Conservation (phyloP, 2,329 filamentous ascomycete species). For the Fusarium incarnatum region DNA sequence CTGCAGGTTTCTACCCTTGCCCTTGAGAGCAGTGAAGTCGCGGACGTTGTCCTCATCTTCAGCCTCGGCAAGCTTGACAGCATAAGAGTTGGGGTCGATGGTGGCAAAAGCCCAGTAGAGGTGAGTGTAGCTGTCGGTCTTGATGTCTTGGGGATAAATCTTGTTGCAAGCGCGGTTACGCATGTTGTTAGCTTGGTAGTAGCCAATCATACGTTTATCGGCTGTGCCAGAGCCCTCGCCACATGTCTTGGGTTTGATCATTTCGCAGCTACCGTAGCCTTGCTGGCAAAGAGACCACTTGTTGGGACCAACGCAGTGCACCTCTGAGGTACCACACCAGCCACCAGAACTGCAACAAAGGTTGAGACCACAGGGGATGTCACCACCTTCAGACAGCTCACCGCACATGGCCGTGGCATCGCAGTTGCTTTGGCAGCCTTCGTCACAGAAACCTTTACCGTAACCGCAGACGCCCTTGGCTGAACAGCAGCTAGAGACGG, state of each 20-base stretch:
- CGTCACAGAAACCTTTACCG: constrained; percentile 2
- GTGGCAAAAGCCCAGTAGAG: constrained; percentile 48
- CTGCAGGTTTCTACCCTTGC: constrained; percentile 41
- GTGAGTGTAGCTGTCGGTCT: constrained; percentile 45
- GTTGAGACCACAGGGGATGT: constrained; percentile 43
- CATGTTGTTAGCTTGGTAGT: constrained; percentile 47
- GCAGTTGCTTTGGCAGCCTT: constrained; percentile 14
- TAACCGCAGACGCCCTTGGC: constrained; percentile 7
- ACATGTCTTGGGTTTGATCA: constrained; percentile 43
- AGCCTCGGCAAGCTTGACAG: constrained; percentile 26
- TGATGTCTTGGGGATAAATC: constrained; percentile 44
- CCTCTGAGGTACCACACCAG: constrained; percentile 44
- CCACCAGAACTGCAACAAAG: constrained; percentile 44
- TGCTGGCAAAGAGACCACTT: constrained; percentile 47
- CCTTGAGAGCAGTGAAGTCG: constrained; percentile 42
- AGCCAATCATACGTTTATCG: constrained; percentile 49
- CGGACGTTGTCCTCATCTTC: not conserved
- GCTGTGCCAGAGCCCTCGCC: constrained; percentile 34
- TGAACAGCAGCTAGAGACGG: not conserved
- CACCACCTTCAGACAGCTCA: constrained; percentile 28
- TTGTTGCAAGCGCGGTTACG: constrained; percentile 32
- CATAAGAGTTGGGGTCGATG: constrained; percentile 49
- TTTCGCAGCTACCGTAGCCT: constrained; percentile 49
- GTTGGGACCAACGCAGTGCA: constrained; percentile 42
- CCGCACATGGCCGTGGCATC: constrained; percentile 51